Evolutionary conservation across 768 basidiomycete genomes (phyloP).

Genomic region (Auriscalpium orientale): DNA sequence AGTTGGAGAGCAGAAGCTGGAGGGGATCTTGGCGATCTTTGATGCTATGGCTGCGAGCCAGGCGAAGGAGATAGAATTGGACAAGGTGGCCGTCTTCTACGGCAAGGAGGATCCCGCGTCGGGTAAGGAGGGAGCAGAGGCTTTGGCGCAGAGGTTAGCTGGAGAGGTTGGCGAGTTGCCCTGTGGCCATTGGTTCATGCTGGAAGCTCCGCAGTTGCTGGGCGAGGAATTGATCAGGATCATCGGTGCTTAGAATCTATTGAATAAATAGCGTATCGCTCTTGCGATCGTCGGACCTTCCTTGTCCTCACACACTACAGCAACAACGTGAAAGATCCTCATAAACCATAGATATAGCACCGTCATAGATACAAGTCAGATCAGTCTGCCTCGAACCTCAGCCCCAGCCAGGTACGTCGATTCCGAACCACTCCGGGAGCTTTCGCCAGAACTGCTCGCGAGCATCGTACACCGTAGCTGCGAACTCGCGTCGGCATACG

Average conservation of each 20-base stretch:
- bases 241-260: not conserved
- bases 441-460: conserved; percentile 12
- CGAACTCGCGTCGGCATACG: conserved; percentile 9
- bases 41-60: not conserved
- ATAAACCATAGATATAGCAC: no score
- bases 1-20: not conserved
- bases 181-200: not conserved
- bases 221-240: not conserved
- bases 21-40: not conserved
- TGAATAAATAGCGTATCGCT: no score
- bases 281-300: no score
- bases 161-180: not conserved
- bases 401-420: conserved; percentile 11
- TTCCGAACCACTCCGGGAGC: conserved; percentile 14
- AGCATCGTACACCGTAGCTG: conserved; percentile 6
- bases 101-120: not conserved
- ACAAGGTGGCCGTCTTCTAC: not conserved
- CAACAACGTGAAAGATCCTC: no score
- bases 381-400: not conserved
- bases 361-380: no score
- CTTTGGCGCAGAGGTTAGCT: not conserved
- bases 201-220: not conserved
- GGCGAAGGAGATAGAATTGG: not conserved
- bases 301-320: no score
- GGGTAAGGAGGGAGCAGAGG: not conserved